These are phyloP conservation scores for Ramularia collo-cygni DNA, from an alignment of 2,329 filamentous ascomycete genomes.

Conservation along the genomic window DNA sequence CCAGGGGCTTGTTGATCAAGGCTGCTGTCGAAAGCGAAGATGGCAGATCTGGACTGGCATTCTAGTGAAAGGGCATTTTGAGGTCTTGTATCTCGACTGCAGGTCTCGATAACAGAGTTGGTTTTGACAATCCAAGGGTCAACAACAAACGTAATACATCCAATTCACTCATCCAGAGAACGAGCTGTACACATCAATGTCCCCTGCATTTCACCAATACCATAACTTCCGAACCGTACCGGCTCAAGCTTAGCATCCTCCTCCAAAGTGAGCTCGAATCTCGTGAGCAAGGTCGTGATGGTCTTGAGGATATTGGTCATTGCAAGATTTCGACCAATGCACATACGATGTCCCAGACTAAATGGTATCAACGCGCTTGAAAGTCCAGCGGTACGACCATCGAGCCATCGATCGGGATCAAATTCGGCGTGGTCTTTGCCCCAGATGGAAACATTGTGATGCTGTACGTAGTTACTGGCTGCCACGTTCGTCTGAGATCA, in stretches of 20 bases:
- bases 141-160: no score
- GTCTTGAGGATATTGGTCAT: slow-evolving; percentile 6
- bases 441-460: slow-evolving; percentile 6
- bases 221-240: slow-evolving; percentile 1
- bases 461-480: not conserved
- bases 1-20: no score
- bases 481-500: not conserved
- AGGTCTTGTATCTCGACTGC: no score
- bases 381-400: slow-evolving; percentile 3
- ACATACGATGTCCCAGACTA: slow-evolving; percentile 3
- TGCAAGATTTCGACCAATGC: slow-evolving; percentile 5
- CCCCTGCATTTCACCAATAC: slow-evolving; percentile 1
- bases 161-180: no score
- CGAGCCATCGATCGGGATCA: slow-evolving; percentile 5
- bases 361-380: slow-evolving; percentile 4
- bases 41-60: no score
- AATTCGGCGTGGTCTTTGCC: slow-evolving; percentile 3
- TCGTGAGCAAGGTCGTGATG: slow-evolving; percentile 3
- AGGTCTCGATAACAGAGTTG: no score
- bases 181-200: slow-evolving; percentile 1
- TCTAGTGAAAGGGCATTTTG: no score
- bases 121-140: no score
- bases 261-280: not conserved
- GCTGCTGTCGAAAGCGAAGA: no score
- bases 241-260: not conserved